Evolutionary conservation across 1,284 basidiomycete species (phyloP), one percentile per base, ranked within the genome.

Genomic region (Cryptococcus sp.): DNA sequence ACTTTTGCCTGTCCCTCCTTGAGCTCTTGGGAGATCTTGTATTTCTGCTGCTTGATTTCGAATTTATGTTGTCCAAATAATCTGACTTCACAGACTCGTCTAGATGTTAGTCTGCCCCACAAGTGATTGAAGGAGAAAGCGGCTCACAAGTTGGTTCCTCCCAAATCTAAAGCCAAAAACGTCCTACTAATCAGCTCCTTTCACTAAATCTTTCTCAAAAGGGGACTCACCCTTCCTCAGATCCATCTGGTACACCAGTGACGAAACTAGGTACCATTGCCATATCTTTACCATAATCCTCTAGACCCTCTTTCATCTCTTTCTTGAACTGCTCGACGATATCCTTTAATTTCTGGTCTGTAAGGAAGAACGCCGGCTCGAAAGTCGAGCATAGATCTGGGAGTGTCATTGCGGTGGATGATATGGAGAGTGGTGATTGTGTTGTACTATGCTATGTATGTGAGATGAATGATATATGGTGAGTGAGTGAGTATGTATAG

Each of bases 181-280:
- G 88, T 91, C 45, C 43, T 19, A 41, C 18, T 21, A 31, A 43
- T 23, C n/a, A 31, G 21, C 11, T 41, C 24, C 50, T n/a, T 22
- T 23, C 45, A 5, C 50, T 18, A 42, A 9, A 16, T 34, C 21
- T 28, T 18, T 25, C 28, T 13, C 37, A 40, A 41, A 34, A 49
- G 59, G 52, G 48, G 32, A 78, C 85, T 74, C 75, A 91, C 90
- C 91, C 93, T 58, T 83, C 86, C 76, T 97, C 92, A 48, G 84
- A 83, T 40, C 92, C 93, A 72, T 92, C 81, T 44, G 93, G 93
- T 22, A 94, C 88, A 52, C 85, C 85, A 22, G 87, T 89, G 32
- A 96, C 88, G 74, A 89, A 97, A 14, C 88, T 87, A 11, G 91
- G 91, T 10, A 94, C 90, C 88, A 93, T 93, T 13, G 89, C 89